phyloP scores from a whole-genome alignment of 148 eudicot species.

The Vaccinium corymbosum region DNA sequence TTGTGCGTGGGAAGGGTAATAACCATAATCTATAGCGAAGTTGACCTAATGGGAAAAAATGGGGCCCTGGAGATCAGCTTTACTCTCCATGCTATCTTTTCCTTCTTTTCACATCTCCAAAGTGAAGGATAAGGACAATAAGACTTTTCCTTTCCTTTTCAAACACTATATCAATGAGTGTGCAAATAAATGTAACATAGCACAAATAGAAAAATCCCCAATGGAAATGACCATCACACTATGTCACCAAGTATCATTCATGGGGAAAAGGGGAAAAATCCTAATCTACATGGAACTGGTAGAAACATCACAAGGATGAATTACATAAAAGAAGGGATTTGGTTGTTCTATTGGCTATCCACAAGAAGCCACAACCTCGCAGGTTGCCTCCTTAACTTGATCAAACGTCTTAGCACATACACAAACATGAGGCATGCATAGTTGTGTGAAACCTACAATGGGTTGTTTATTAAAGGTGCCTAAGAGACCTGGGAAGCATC shows the following conservation, averaged over 20 bases:
- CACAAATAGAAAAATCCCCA: background rate
- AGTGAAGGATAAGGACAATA: background rate
- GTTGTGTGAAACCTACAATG: background rate
- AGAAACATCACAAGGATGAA: background rate
- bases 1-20: too few relatives aligned
- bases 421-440: background rate
- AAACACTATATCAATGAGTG: background rate
- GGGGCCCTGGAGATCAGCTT: background rate
- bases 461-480: background rate
- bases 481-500: background rate
- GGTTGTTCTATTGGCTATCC: background rate
- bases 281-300: background rate
- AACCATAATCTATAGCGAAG: background rate
- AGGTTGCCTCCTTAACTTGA: conserved; percentile 2
- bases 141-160: background rate
- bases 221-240: background rate
- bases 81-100: background rate
- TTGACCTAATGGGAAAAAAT: background rate
- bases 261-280: background rate
- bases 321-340: background rate
- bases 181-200: background rate
- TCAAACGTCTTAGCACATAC: background rate
- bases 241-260: background rate
- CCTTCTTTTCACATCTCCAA: background rate
- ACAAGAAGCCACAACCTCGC: background rate